These are phyloP conservation scores for Trametes cingulata DNA, from an alignment of 768 basidiomycete species.

Conservation along the genomic window DNA sequence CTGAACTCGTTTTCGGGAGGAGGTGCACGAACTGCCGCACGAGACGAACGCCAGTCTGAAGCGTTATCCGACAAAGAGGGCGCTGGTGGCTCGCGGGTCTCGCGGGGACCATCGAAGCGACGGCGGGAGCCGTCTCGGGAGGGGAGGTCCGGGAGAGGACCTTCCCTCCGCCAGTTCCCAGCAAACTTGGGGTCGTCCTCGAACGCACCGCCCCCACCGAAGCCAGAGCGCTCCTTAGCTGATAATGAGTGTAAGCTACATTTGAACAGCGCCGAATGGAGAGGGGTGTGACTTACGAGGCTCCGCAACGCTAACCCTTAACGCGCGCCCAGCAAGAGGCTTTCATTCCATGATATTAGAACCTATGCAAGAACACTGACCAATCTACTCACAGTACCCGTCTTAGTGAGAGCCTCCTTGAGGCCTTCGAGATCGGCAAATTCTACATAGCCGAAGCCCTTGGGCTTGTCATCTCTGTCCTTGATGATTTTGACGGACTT, in stretches of 20 bases:
- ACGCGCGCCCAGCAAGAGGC: conserved; percentile 73
- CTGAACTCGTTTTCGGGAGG: conserved; percentile 52
- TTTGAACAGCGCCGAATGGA: neutral
- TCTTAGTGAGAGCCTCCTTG: conserved; percentile 78
- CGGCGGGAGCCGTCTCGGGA: conserved; percentile 65
- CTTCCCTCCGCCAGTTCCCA: conserved; percentile 83
- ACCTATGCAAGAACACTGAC: neutral
- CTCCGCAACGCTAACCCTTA: conserved; percentile 95
- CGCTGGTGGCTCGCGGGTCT: conserved; percentile 42
- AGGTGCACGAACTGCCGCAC: conserved; percentile 35
- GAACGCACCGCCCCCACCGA: conserved; percentile 46
- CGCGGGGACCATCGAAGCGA: conserved; percentile 57
- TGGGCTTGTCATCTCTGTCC: conserved; percentile 91
- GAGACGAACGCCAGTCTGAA: conserved; percentile 73
- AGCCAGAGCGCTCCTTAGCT: conserved; percentile 78
- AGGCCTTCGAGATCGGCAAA: conserved; percentile 85
- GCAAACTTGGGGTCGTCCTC: conserved; percentile 84
- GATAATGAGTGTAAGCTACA: conserved; percentile 18
- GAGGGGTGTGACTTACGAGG: conserved; percentile 67
- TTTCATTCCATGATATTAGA: conserved; percentile 31
- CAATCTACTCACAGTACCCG: conserved; percentile 57
- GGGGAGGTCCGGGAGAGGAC: conserved; percentile 73
- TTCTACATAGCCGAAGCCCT: conserved; percentile 98
- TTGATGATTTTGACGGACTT: conserved; percentile 91
- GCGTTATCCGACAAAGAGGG: conserved; percentile 60